phyloP scores from a whole-genome alignment of 73 alveolate genomes.

The Symbiodinium natans region DNA sequence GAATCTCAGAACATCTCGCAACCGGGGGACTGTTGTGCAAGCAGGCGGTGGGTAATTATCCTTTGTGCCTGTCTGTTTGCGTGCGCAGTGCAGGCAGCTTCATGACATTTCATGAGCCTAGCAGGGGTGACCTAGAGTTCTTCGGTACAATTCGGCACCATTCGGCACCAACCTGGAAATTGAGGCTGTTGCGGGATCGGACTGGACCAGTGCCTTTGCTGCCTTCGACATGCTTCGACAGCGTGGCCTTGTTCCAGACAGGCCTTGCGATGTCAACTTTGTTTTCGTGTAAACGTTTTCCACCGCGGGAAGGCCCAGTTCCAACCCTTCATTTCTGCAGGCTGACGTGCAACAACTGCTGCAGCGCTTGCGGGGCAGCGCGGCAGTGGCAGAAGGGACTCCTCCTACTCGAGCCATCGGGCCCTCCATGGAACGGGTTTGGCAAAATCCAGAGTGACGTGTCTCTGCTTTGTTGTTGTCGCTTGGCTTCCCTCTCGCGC shows the following conservation, averaged over 20 bases:
- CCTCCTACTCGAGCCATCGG: neutral
- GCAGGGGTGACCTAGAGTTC: too few relatives aligned
- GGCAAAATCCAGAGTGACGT: neutral
- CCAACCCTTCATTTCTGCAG: neutral
- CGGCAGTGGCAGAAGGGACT: conserved; percentile 41
- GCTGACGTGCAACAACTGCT: conserved; percentile 71
- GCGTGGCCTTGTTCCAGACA: neutral
- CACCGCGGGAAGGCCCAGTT: too few relatives aligned
- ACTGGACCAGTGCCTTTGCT: neutral
- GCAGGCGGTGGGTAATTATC: too few relatives aligned
- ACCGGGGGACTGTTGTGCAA: too few relatives aligned
- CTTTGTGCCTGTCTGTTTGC: too few relatives aligned
- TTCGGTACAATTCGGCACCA: too few relatives aligned
- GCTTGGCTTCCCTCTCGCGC: neutral
- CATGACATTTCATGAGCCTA: too few relatives aligned
- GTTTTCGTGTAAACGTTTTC: too few relatives aligned
- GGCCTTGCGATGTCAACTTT: neutral
- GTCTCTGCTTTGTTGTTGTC: neutral
- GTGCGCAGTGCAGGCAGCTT: too few relatives aligned
- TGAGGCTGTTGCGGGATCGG: neutral
- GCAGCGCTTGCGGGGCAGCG: conserved; percentile 2
- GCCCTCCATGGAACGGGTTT: neutral
- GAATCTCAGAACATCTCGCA: too few relatives aligned
- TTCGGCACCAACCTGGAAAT: too few relatives aligned
- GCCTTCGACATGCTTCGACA: neutral